These are phyloP conservation scores for Trichosporon coremiiforme DNA, from an alignment of 1,284 basidiomycete genomes.

Conservation along the genomic window DNA sequence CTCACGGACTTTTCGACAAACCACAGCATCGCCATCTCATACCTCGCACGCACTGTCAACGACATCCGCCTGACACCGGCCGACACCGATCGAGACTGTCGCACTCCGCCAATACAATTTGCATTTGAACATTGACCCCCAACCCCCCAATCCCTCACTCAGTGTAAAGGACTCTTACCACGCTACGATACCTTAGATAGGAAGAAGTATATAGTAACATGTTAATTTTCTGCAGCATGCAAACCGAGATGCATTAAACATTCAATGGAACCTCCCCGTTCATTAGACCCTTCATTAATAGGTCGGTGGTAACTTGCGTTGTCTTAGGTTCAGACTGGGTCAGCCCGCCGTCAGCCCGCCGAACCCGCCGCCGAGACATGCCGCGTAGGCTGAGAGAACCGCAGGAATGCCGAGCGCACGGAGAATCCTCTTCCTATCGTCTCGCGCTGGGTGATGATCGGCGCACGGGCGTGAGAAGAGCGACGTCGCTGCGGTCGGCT, in stretches of 20 bases:
- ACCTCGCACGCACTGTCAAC: constrained; percentile 12
- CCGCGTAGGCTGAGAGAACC: not conserved
- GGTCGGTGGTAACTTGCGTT: no score
- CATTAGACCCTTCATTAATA: not conserved
- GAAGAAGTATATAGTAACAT: constrained; percentile 4
- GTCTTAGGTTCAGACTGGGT: no score
- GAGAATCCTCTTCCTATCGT: not conserved
- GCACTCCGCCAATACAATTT: constrained; percentile 9
- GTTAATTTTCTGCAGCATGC: not conserved
- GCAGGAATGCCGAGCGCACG: not conserved
- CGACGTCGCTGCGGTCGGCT: constrained; percentile 1
- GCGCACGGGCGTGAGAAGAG: not conserved
- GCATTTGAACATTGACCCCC: not conserved
- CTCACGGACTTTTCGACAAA: constrained; percentile 3
- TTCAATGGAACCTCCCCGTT: not conserved
- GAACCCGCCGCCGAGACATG: not conserved
- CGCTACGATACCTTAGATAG: constrained; percentile 1
- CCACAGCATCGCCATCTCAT: not conserved
- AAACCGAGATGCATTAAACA: no score
- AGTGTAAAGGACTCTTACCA: constrained; percentile 3
- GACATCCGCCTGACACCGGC: not conserved
- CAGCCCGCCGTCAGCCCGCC: no score
- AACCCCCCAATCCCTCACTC: not conserved
- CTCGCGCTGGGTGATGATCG: not conserved
- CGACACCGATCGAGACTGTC: not conserved